Base-by-base conservation (phyloP, 2,329 filamentous ascomycete species). In the Acrocalymma vagum region DNA sequence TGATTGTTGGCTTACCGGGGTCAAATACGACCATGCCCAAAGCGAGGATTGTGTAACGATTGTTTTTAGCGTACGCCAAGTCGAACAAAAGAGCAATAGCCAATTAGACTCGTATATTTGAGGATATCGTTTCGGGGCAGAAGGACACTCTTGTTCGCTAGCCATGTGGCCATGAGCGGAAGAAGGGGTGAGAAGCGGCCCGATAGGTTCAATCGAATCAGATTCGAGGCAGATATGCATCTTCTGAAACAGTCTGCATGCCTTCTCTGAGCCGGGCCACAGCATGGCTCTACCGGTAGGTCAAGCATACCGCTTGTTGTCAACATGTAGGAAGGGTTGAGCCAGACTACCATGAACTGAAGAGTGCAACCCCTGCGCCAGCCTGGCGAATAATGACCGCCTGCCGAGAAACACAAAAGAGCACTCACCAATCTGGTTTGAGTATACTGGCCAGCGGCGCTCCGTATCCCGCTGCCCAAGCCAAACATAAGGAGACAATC, bases 121-220 rank as follows among this genome's bases (percentile, higher is more conserved):
- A n/a, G n/a, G n/a, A n/a, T n/a, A n/a, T n/a, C n/a, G n/a, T n/a
- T n/a, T n/a, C n/a, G 17, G 31, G 10, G 9, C 29, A 18, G 17
- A 9, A 6, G 11, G 13, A 4, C 9, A 32, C 11, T 6, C 29
- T 32, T 32, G 18, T 4, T 9, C 14, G 32, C 27, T 13, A 10
- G 8, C 32, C 9, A 13, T 11, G 13, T 15, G 11, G 13, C 27
- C 14, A 5, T 11, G 24, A 32, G 14, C 24, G 28, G 29, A 32
- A 13, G 32, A 10, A 9, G 17, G 11, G 7, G 14, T 3, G 16
- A 18, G 4, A 17, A 7, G 13, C 13, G 10, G 13, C 16, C 41
- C 46, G 46, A 53, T 46, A 35, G 35, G 17, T 14, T 46, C 7
- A 20, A 29, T 22, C 45, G 38, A 46, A 9, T 41, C 27, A 45